phyloP scores from a whole-genome alignment of 768 basidiomycete genomes.

The Psilocybe tampanensis region DNA sequence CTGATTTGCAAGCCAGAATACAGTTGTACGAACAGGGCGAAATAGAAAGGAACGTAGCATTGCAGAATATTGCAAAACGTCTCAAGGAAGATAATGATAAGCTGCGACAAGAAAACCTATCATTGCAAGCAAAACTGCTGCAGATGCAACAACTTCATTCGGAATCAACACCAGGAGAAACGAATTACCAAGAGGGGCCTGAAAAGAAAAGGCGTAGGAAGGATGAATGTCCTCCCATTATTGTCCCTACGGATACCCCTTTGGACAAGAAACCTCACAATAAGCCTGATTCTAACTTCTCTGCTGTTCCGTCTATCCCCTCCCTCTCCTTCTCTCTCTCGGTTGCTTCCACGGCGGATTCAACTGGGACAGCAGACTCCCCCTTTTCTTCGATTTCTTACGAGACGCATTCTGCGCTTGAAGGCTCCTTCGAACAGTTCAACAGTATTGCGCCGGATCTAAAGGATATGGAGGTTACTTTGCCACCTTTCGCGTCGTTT shows the following conservation, averaged over 20 bases:
- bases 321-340: conserved; percentile 48
- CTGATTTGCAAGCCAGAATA: conserved; percentile 84
- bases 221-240: conserved; percentile 43
- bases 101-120: conserved; percentile 66
- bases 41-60: conserved; percentile 81
- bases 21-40: conserved; percentile 90
- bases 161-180: neutral
- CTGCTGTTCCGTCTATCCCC: conserved; percentile 36
- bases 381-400: conserved; percentile 35
- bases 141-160: conserved; percentile 35
- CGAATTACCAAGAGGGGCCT: conserved; percentile 22
- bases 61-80: conserved; percentile 81
- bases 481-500: conserved; percentile 45
- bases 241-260: conserved; percentile 6
- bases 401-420: conserved; percentile 31
- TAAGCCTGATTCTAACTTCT: conserved; percentile 22
- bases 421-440: conserved; percentile 30
- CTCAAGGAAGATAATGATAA: conserved; percentile 86
- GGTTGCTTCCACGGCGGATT: conserved; percentile 54
- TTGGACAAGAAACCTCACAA: conserved; percentile 28
- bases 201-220: conserved; percentile 60
- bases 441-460: conserved; percentile 29
- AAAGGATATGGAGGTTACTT: conserved; percentile 28
- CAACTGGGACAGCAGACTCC: conserved; percentile 34
- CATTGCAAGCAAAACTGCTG: conserved; percentile 54